phyloP scores from a whole-genome alignment of 441 rosid genomes.

The Pelargonium fulgidum region DNA sequence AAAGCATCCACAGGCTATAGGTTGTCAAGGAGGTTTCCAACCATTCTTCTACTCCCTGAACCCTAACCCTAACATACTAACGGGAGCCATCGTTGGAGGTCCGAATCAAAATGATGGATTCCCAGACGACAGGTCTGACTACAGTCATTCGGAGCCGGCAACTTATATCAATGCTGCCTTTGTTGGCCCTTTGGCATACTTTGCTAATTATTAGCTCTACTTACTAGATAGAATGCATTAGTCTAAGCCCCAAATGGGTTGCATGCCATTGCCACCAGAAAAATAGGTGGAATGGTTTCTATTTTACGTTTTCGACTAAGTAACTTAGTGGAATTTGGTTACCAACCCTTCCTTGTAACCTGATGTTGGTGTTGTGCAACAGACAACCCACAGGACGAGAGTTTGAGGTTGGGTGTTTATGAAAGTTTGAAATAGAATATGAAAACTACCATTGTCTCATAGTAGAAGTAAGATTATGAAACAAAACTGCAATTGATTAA shows the following conservation, averaged over 20 bases:
- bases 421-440: neutral
- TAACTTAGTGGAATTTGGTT: neutral
- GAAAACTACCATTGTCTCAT: neutral
- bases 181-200: conserved; percentile 67
- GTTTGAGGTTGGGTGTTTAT: neutral
- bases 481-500: neutral
- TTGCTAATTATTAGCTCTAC: conserved; percentile 26
- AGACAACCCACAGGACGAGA: neutral
- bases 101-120: conserved; percentile 64
- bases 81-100: conserved; percentile 75
- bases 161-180: conserved; percentile 74
- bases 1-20: conserved; percentile 38
- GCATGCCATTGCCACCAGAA: no score
- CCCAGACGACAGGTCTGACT: conserved; percentile 52
- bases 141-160: conserved; percentile 68
- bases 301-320: neutral
- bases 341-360: conserved; percentile 2
- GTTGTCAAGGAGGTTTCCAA: conserved; percentile 59
- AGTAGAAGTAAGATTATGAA: neutral
- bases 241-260: no score
- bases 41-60: conserved; percentile 39
- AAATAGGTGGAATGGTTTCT: no score
- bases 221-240: no score
- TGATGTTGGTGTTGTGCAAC: neutral
- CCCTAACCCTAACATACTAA: conserved; percentile 63